phyloP scores from a whole-genome alignment of 2,329 filamentous ascomycete genomes.

The Paecilomyces dactylethromorphus region DNA sequence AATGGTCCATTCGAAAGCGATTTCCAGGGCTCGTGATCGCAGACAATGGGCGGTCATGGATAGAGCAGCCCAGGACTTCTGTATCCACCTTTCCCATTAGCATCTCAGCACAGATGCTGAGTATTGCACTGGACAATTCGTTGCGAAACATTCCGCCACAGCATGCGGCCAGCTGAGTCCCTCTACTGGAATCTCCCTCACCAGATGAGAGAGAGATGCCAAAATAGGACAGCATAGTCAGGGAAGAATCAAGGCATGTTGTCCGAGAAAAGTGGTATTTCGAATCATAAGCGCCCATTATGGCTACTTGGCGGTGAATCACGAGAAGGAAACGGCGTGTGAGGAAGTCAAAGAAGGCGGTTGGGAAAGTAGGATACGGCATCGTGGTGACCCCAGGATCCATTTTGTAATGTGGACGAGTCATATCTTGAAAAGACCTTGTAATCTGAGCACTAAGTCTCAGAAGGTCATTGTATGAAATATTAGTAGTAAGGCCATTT shows the following conservation, averaged over 20 bases:
- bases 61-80: background rate
- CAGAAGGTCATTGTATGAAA: background rate
- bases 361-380: conserved; percentile 15
- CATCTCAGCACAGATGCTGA: conserved; percentile 24
- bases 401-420: background rate
- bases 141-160: conserved; percentile 29
- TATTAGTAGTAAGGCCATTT: background rate
- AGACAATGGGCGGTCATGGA: background rate
- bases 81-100: background rate
- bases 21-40: background rate
- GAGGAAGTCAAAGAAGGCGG: conserved; percentile 41
- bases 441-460: background rate
- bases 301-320: conserved; percentile 41
- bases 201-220: background rate
- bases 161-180: conserved; percentile 20
- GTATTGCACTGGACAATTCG: conserved; percentile 25
- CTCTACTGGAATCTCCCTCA: conserved; percentile 7
- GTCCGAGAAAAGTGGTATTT: conserved; percentile 33
- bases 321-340: conserved; percentile 50
- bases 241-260: conserved; percentile 27
- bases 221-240: conserved; percentile 28
- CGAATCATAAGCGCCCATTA: conserved; percentile 24
- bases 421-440: background rate
- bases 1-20: background rate
- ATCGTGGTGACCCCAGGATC: background rate